A percentile compares a stretch with the other conserved stretches of the same genome.
Evolutionary conservation across 2,329 filamentous ascomycete species (phyloP).

Genomic region (Aspergillus hiratsukae): DNA sequence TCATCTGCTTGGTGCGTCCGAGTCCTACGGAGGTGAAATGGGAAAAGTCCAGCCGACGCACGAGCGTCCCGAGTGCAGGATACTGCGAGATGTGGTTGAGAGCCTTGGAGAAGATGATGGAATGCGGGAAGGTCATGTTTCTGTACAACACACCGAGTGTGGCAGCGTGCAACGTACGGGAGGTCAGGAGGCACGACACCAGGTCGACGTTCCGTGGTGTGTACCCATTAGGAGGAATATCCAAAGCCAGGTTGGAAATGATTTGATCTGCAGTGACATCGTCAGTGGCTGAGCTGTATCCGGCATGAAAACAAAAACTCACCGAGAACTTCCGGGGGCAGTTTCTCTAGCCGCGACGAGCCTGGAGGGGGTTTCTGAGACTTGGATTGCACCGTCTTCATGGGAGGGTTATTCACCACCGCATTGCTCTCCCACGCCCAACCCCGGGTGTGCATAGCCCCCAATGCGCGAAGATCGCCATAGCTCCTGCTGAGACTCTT

Average conservation of each 20-base stretch:
- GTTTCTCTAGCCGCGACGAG: conserved; percentile 57
- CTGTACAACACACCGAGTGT: conserved; percentile 72
- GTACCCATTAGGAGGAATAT: conserved; percentile 70
- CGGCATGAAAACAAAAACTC: conserved; percentile 33
- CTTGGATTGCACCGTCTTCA: conserved; percentile 20
- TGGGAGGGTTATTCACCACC: conserved; percentile 10
- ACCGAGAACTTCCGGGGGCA: conserved; percentile 70
- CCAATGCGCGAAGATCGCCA: conserved; percentile 37
- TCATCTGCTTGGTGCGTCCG: conserved; percentile 70
- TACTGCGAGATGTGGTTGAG: conserved; percentile 64
- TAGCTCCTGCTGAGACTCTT: conserved; percentile 43
- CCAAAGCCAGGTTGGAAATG: conserved; percentile 68
- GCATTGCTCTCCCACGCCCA: conserved; percentile 41
- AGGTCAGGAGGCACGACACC: conserved; percentile 71
- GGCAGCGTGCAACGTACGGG: conserved; percentile 66
- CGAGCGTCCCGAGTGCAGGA: conserved; percentile 66
- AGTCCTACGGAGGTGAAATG: conserved; percentile 78
- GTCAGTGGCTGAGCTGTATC: conserved; percentile 6
- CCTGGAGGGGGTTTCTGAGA: conserved; percentile 22
- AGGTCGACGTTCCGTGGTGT: conserved; percentile 73
- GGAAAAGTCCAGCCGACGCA: conserved; percentile 76
- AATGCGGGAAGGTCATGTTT: conserved; percentile 78
- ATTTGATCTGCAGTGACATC: conserved; percentile 55
- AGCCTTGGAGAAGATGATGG: conserved; percentile 77
- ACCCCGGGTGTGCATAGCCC: conserved; percentile 32